Base-by-base conservation (phyloP, 2,329 filamentous ascomycete genomes). In the Penicillium sp. region DNA sequence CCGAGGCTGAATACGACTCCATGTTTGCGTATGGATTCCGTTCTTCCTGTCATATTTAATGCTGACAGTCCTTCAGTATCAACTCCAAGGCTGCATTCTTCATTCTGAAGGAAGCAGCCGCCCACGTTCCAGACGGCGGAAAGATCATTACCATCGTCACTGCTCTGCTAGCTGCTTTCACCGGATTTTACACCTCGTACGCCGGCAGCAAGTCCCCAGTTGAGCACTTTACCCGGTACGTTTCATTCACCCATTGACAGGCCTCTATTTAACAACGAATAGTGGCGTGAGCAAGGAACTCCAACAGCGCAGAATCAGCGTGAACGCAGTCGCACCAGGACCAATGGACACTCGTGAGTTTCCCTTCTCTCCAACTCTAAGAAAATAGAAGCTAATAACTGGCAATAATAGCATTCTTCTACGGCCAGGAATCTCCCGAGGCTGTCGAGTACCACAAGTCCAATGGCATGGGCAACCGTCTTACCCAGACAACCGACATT, bases 141-240 rank as follows among this genome's bases (percentile, higher is more conserved):
- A 78, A 77, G 66, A 71, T 79, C 58, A 75, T 79, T 65, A 77
- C 72, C 42, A 74, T 77, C 46, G 73, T 78, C 30, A 79, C 76
- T 2, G 71, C 74, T 1, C 67, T 79, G 46, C 68, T 78, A 5
- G 76, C 71, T 11, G 77, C 75, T n/a, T 79, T 78, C 56, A 79
- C 74, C 0, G 72, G 74, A 33, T 69, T 67, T 59, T 79, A 79
- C 59, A 78, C 75, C 0, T 74, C 72, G 0, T 79, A 79, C 51
- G 76, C 76, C 24, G 77, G 75, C 14, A 74, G 79, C 52, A 86
- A 86, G 63, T 82, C 82, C 33, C 80, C 83, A 2, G 77, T 86
- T 38, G 82, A 86, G 66, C 80, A 84, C 67, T 79, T 85, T 71
- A 80, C 78, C 3, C 76, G 81, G 71, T 66, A 75, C 71, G 62